Percentiles rank a stretch among this genome's conserved stretches.
Conservation (phyloP, 331 rosid species). For the Quercus lobata region DNA sequence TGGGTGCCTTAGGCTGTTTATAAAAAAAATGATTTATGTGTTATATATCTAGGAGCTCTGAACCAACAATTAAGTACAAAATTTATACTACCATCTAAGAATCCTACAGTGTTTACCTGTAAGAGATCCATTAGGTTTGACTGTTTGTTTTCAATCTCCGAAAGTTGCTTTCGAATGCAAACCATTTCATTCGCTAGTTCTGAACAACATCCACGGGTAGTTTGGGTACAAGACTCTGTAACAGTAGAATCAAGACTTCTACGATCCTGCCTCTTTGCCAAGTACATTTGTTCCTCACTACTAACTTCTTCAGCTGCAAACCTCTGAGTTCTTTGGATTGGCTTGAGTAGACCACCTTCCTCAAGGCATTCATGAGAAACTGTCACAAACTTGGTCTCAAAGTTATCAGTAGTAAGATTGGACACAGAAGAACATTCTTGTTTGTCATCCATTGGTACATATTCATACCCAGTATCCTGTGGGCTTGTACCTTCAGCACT, state of each 20-base stretch:
- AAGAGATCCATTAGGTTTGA: conserved; percentile 63
- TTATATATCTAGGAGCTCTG: not conserved
- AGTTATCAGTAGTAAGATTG: conserved; percentile 42
- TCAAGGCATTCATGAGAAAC: conserved; percentile 46
- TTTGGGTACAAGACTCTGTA: conserved; percentile 50
- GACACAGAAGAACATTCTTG: conserved; percentile 75
- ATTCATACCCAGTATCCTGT: conserved; percentile 56
- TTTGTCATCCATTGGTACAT: conserved; percentile 74
- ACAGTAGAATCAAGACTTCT: conserved; percentile 64
- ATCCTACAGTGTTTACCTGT: conserved; percentile 45
- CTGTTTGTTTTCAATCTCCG: conserved; percentile 74
- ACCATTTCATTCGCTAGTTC: conserved; percentile 62
- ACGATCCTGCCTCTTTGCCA: conserved; percentile 44
- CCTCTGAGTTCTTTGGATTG: conserved; percentile 37
- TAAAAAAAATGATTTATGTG: not conserved
- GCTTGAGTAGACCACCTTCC: conserved; percentile 31
- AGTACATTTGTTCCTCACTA: conserved; percentile 39
- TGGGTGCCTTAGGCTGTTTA: not conserved
- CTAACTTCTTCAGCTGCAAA: conserved; percentile 36
- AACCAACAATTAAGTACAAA: not conserved
- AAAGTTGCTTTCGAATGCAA: conserved; percentile 66
- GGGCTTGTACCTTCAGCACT: conserved; percentile 59
- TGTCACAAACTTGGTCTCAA: conserved; percentile 45
- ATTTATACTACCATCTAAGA: not conserved
- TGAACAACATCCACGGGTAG: conserved; percentile 50